Evolutionary conservation across 1,139 yeast genomes (phyloP).

Genomic region (Pneumocystis canis): DNA sequence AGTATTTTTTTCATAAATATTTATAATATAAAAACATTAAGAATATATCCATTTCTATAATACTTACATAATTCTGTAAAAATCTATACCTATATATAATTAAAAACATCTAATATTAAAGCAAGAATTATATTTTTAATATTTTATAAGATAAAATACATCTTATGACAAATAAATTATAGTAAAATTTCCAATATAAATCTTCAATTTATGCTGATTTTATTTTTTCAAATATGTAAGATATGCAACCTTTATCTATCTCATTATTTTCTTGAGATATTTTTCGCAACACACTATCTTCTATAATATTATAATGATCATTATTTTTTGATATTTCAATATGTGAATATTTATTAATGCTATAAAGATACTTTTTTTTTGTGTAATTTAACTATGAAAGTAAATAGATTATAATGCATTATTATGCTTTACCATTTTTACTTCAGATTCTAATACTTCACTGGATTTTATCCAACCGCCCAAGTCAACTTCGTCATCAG

Average conservation of each 20-base stretch:
- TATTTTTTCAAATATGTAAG: background rate
- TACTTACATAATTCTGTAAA: no score
- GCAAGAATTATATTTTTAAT: no score
- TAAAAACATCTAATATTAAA: no score
- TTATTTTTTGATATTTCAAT: background rate
- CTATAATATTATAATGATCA: background rate
- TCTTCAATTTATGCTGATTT: background rate
- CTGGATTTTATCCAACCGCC: background rate
- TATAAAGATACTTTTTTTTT: background rate
- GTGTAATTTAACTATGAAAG: background rate
- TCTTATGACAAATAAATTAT: background rate
- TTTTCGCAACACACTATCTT: background rate
- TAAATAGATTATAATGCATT: background rate
- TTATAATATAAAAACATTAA: no score
- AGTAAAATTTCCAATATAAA: no score
- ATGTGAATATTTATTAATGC: background rate
- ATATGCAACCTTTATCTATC: background rate
- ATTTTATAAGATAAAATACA: background rate
- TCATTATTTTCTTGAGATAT: background rate
- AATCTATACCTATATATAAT: no score
- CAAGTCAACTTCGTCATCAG: conserved; percentile 11
- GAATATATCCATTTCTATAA: no score
- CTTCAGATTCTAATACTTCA: background rate
- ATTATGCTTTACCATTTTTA: background rate
- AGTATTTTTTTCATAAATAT: no score